Conservation (phyloP, 257 asterid genomes). For the Nicotiana tabacum region DNA sequence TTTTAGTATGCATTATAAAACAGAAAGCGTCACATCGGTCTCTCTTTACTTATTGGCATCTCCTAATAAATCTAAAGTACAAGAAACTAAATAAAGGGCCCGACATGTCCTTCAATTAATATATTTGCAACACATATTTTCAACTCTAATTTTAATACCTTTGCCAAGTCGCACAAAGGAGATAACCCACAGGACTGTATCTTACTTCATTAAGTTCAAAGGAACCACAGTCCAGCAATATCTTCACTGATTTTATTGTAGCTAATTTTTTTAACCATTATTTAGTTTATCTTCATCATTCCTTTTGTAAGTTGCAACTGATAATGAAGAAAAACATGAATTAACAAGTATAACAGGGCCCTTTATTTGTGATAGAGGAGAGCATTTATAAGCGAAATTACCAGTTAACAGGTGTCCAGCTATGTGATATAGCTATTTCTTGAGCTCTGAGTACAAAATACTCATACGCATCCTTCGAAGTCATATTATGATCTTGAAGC, state of each 20-base stretch:
- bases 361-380: neutral
- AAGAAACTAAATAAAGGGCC: neutral
- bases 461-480: slow-evolving; percentile 68
- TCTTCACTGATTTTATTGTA: neutral
- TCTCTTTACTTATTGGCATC: neutral
- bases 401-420: slow-evolving; percentile 94
- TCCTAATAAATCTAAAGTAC: neutral
- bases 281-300: neutral
- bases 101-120: neutral
- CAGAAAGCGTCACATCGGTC: neutral
- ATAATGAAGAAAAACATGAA: neutral
- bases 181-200: neutral
- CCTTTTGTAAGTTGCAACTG: neutral
- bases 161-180: neutral
- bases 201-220: neutral
- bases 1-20: neutral
- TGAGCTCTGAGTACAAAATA: slow-evolving; percentile 94
- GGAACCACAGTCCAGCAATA: neutral
- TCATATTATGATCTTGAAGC: slow-evolving; percentile 78
- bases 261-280: neutral
- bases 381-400: slow-evolving; percentile 17
- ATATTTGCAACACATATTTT: neutral
- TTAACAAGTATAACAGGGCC: neutral
- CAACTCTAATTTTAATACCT: neutral
- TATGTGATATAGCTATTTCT: slow-evolving; percentile 66